Evolutionary conservation across 345 rosid genomes (phyloP), one percentile per base, ranked within the genome.

Genomic region (Eucalyptus paniculata): DNA sequence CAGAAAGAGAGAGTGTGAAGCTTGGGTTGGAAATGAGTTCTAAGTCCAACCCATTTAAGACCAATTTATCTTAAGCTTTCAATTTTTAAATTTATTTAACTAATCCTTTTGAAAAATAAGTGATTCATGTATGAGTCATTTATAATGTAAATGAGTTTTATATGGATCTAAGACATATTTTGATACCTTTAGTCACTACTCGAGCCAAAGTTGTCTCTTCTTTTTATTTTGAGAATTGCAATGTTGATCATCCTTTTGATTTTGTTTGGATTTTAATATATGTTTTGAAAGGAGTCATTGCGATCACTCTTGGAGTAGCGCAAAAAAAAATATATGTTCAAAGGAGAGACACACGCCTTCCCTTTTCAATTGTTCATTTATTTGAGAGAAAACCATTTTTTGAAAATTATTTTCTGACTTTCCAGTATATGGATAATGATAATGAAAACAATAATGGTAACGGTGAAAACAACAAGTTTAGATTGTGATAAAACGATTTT

Each of bases 351-450:
- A 65, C 21, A n/a, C 5, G 17, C 18, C 16, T 65, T n/a, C 77
- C 37, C 37, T n/a, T 30, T n/a, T 15, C 11, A 53, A 21, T 53
- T 2, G 37, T 65, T 15, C 21, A 8, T 65, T 65, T n/a, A 15
- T n/a, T 7, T 15, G 72, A n/a, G 9, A 7, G 21, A 65, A 14
- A 65, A 65, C 1, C 7, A 7, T 4, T 65, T 65, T 15, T 65
- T 34, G 3, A 65, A 65, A 65, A 15, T n/a, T 65, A 1, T n/a
- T 65, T 65, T 16, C 6, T 53, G 21, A 16, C 77, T 65, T n/a
- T 65, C 19, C 2, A 9, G 3, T 7, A 65, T n/a, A 15, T 4
- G 1, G 2, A 65, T n/a, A 5, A 65, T 0, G 0, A 5, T 1
- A 62, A 5, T 14, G 10, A 65, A 65, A 65, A 14, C 5, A 15